These are phyloP conservation scores for Dionaea muscipula DNA, from an alignment of 179 eudicot species.

Conservation along the genomic window DNA sequence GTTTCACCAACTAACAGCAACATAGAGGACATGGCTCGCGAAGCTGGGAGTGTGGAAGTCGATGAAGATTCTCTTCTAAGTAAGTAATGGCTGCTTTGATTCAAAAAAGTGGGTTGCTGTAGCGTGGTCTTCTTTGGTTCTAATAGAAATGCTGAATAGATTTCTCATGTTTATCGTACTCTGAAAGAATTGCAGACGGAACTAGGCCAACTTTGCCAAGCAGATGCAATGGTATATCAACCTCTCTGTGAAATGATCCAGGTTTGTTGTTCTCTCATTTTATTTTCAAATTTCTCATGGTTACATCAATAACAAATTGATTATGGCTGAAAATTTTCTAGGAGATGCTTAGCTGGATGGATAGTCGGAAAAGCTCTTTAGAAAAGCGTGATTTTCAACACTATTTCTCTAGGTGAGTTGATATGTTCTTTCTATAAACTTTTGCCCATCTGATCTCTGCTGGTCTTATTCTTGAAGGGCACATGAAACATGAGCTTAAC, in stretches of 20 bases:
- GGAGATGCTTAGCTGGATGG: constrained; percentile 76
- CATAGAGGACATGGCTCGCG: constrained; percentile 92
- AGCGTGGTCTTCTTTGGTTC: constrained; percentile 4
- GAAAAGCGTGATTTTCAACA: constrained; percentile 76
- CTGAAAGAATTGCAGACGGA: constrained; percentile 64
- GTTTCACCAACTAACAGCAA: constrained; percentile 36
- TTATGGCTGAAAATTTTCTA: constrained; percentile 9
- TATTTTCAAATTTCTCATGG: not conserved
- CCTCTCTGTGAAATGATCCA: constrained; percentile 75
- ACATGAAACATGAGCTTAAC: too few relatives aligned
- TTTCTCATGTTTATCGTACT: constrained; percentile 23
- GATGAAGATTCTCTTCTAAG: constrained; percentile 59
- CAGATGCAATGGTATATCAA: constrained; percentile 41
- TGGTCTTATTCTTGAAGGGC: too few relatives aligned
- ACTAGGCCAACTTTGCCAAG: constrained; percentile 45
- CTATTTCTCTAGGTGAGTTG: constrained; percentile 61
- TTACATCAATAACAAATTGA: not conserved
- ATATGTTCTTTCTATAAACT: not conserved
- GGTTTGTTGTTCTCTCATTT: constrained; percentile 25
- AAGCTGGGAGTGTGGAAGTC: constrained; percentile 77
- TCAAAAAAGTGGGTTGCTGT: too few relatives aligned
- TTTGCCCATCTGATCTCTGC: too few relatives aligned
- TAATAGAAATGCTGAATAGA: constrained; percentile 1
- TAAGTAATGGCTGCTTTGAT: constrained; percentile 31
- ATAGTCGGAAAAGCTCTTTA: constrained; percentile 38